Base-by-base conservation (phyloP, 805 yeast genomes). In the Candida odintsovae region DNA sequence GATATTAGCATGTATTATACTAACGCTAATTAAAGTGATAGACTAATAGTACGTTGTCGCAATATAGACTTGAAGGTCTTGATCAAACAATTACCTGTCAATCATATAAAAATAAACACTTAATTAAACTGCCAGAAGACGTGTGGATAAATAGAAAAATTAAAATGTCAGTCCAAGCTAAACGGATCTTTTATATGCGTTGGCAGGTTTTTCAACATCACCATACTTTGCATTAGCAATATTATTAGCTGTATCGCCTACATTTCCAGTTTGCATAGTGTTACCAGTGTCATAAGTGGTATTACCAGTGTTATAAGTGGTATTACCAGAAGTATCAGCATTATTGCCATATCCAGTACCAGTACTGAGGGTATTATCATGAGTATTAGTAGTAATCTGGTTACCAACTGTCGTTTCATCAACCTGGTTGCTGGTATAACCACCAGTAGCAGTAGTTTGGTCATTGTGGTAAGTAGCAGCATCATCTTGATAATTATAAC, bases 401-500 rank as follows among this genome's bases (percentile, higher is more conserved):
- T 28, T 28, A 13, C n/a, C 31, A 28, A 3, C 15, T 28, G n/a
- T 12, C 3, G 31, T 12, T 19, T 15, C 31, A 43, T 38, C 28
- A 20, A 13, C 31, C 13, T 12, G 31, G n/a, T 28, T 28, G 28
- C 35, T 22, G 10, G 20, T 35, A 18, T 13, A 25, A 13, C 20
- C 23, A 10, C 19, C 25, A 41, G 41, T 19, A 28, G 23, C 23
- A 18, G 15, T 37, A 38, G 22, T 23, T 28, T 35, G n/a, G 21
- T 40, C 29, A 25, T 38, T 28, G 21, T 28, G 13, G 20, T 33
- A 39, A 13, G 43, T 29, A 12, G 38, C 18, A 11, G 16, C 39
- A 15, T 31, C 33, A 19, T 38, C 40, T 36, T 28, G 16, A 13
- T 56, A 11, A 2, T 40, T 47, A 38, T 31, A 39, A 31, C 45